Conservation (phyloP, 2,329 filamentous ascomycete species). For the Pyrenophora graminea region DNA sequence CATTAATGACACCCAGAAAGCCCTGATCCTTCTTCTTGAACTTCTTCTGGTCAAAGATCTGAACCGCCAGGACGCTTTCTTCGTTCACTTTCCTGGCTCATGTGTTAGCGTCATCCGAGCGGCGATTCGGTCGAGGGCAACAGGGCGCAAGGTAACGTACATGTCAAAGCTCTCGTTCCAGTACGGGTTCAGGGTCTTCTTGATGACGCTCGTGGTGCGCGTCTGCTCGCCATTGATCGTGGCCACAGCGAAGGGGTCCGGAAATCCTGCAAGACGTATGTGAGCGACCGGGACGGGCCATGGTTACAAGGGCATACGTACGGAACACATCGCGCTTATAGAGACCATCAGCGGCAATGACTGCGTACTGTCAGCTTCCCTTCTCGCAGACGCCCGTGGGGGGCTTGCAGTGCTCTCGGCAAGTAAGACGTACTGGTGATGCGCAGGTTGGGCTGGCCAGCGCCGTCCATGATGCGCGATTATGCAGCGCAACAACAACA, state of each 20-base stretch:
- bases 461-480: conserved; percentile 49
- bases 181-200: conserved; percentile 98
- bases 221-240: conserved; percentile 98
- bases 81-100: conserved; percentile 78
- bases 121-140: conserved; percentile 8
- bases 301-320: conserved; percentile 57
- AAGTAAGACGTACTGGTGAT: conserved; percentile 75
- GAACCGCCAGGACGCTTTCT: conserved; percentile 94
- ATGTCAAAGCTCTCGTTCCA: conserved; percentile 99
- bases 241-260: conserved; percentile 95
- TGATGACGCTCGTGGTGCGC: conserved; percentile 95
- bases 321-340: conserved; percentile 99
- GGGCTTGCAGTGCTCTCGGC: neutral
- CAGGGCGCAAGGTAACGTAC: conserved; percentile 67
- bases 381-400: conserved; percentile 1
- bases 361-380: conserved; percentile 55
- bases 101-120: conserved; percentile 29
- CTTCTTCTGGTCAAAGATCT: conserved; percentile 99
- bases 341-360: conserved; percentile 96
- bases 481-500: conserved; percentile 5
- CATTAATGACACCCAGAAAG: conserved; percentile 96
- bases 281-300: conserved; percentile 33
- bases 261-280: conserved; percentile 70
- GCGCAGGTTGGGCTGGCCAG: conserved; percentile 76
- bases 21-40: conserved; percentile 99